Evolutionary conservation across 768 basidiomycete species (phyloP).

Genomic region (Suillus occidentalis): DNA sequence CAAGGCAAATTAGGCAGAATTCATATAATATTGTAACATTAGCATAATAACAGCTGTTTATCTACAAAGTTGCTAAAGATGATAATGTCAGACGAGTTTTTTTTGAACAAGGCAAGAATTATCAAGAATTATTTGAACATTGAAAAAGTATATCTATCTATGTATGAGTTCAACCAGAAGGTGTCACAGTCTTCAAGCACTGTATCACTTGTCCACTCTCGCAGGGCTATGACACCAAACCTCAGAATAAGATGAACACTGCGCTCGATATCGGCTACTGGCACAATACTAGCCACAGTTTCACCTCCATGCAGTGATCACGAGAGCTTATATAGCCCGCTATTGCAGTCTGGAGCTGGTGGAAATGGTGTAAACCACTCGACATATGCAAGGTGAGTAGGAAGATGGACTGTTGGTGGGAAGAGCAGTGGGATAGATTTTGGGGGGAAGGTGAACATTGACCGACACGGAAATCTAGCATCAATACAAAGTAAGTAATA

Average conservation of each 20-base stretch:
- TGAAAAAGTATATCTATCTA: too few species aligned
- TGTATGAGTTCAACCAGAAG: too few species aligned
- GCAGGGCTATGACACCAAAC: background rate
- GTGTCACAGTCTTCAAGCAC: too few species aligned
- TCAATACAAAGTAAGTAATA: background rate
- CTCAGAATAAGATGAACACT: background rate
- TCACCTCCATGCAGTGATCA: background rate
- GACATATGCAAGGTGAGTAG: background rate
- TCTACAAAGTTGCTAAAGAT: too few species aligned
- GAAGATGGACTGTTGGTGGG: background rate
- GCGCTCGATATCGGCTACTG: fast-evolving
- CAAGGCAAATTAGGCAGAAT: too few species aligned
- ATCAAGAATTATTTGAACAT: too few species aligned
- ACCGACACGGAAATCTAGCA: background rate
- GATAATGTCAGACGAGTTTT: too few species aligned
- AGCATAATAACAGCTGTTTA: too few species aligned
- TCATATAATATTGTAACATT: too few species aligned
- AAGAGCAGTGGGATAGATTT: background rate
- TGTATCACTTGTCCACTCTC: too few species aligned
- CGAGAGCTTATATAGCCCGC: background rate
- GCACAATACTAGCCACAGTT: background rate
- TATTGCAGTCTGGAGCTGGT: background rate
- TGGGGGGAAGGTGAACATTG: background rate
- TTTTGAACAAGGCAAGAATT: too few species aligned
- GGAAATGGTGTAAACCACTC: background rate